Evolutionary conservation across 345 rosid species (phyloP), one percentile per base, ranked within the genome.

Genomic region (Murraya koenigii): DNA sequence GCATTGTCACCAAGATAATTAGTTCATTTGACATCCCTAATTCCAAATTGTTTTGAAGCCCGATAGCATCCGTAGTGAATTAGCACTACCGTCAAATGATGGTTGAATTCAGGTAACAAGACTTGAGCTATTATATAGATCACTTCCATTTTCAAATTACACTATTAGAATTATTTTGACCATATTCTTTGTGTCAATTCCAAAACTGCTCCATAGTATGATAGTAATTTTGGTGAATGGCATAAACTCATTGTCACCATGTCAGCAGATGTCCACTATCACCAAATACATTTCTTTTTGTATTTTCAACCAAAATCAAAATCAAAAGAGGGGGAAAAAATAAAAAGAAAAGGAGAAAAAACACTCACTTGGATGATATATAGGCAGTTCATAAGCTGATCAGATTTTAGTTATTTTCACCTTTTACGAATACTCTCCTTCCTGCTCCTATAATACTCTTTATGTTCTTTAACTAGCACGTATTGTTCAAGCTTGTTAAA

Each of bases 21-120:
- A 72, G 64, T 32, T 59, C 76, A 59, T 56, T 19, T 22, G 52
- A 56, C 66, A 58, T 72, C 75, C 33, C 9, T 72, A 56, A 72
- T 20, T 56, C 20, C 17, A 30, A 72, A 13, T 36, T 23, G 23
- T 14, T 36, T 8, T 39, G 61, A 56, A 58, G 39, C 75, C 17
- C 32, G 39, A 49, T 15, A 26, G 2, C 38, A 49, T 52, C n/a
- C 9, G 32, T 71, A 35, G n/a, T 10, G 17, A 54, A 33, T 6
- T n/a, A 56, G 59, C 14, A 56, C 65, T 33, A 3, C 9, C 0
- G 47, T 33, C 15, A 35, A 56, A 56, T 13, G 15, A 72, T 15
- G 19, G 32, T 72, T n/a, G 33, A 25, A 2, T 58, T 7, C 49
- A 36, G 6, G 33, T 19, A 26, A 72, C 32, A 72, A 72, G 64